Evolutionary conservation across 306 rosid genomes (phyloP).

Genomic region (Biancaea sappan): DNA sequence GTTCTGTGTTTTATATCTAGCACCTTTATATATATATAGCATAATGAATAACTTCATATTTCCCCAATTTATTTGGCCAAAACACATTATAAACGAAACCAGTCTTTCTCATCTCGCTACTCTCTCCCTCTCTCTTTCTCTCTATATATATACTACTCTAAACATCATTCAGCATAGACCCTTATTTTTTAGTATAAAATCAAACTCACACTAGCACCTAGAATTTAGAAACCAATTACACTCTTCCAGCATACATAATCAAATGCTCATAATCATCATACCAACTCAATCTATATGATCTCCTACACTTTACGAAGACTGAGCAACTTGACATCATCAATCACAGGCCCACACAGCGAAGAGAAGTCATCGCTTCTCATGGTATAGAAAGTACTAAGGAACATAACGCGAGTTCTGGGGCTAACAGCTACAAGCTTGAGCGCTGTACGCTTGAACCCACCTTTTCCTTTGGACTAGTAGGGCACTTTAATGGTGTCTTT

Average conservation of each 20-base stretch:
- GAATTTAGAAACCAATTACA: neutral
- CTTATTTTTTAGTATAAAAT: slow-evolving; percentile 9
- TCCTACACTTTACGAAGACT: slow-evolving; percentile 61
- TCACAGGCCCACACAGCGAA: slow-evolving; percentile 93
- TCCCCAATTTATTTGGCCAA: neutral
- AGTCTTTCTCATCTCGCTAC: neutral
- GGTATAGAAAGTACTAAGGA: slow-evolving; percentile 81
- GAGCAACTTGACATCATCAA: slow-evolving; percentile 79
- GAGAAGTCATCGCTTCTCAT: slow-evolving; percentile 95
- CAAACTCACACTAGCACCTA: slow-evolving; percentile 9
- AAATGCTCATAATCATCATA: neutral
- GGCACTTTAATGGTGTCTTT: slow-evolving; percentile 78
- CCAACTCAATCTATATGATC: neutral
- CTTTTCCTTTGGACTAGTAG: slow-evolving; percentile 84
- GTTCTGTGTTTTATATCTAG: no score
- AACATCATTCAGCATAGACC: slow-evolving; percentile 13
- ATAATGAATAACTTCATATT: neutral
- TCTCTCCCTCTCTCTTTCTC: no score
- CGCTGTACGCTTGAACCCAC: slow-evolving; percentile 79
- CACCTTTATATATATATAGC: no score
- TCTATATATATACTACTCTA: no score
- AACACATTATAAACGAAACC: slow-evolving; percentile 8
- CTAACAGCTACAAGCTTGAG: slow-evolving; percentile 70
- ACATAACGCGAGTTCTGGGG: slow-evolving; percentile 66
- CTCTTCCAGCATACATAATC: neutral